These are phyloP conservation scores for Saussurea involucrata DNA, from an alignment of 129 eudicot species.

Conservation along the genomic window DNA sequence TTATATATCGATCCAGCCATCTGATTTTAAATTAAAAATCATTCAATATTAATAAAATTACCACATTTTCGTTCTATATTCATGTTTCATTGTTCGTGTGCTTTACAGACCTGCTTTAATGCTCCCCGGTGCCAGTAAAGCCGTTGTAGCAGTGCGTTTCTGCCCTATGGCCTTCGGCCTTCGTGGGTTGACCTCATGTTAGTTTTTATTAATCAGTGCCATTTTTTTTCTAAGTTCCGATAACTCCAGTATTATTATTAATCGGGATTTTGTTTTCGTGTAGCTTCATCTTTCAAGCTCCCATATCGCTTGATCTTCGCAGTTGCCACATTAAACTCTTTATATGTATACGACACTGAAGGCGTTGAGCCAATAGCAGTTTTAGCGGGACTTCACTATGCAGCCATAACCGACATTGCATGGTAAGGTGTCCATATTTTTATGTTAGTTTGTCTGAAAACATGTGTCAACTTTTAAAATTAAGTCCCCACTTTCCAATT, in stretches of 20 bases:
- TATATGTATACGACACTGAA: slow-evolving; percentile 88
- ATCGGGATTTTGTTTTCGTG: slow-evolving; percentile 3
- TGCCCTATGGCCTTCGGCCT: slow-evolving; percentile 75
- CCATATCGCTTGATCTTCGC: slow-evolving; percentile 90
- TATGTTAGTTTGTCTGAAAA: no score
- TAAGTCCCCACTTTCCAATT: neutral
- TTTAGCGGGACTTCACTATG: slow-evolving; percentile 96
- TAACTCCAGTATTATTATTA: neutral
- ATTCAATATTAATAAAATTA: neutral
- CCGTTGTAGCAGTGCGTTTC: slow-evolving; percentile 93
- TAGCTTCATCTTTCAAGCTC: slow-evolving; percentile 81
- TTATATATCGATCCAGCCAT: neutral
- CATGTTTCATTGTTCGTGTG: slow-evolving; percentile 10
- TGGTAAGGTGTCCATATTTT: slow-evolving; percentile 43
- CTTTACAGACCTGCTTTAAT: slow-evolving; percentile 79
- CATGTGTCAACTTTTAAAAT: neutral
- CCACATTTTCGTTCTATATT: neutral
- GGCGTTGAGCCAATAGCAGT: slow-evolving; percentile 74
- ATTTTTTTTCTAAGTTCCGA: neutral
- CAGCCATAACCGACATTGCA: slow-evolving; percentile 92
- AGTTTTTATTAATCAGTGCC: neutral
- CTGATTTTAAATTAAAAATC: neutral
- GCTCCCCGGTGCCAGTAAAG: slow-evolving; percentile 99
- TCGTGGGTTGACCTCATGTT: slow-evolving; percentile 58
- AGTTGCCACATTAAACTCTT: slow-evolving; percentile 85